Base-by-base conservation (phyloP, 2,329 filamentous ascomycete species). In the Calycina herbarum region DNA sequence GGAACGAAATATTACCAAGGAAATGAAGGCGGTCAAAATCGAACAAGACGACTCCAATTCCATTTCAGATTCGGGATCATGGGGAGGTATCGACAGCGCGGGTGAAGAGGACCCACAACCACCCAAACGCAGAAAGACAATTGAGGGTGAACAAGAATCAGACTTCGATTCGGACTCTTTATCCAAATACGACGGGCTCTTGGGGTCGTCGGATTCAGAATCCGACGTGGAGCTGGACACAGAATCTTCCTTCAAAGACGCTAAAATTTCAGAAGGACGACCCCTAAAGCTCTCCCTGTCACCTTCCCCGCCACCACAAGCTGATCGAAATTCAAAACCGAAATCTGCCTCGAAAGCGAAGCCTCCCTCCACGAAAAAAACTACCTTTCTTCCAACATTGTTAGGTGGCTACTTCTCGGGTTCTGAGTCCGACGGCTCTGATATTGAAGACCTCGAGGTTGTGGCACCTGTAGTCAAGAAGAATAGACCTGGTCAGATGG, bases 331-430 rank as follows among this genome's bases (percentile, higher is more conserved):
- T 66, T 57, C 51, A 8, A 56, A 20, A 29, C 4, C 66, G 42
- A 70, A 66, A 63, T 3, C 57, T 15, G 20, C 61, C 31, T 31
- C 69, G 2, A 58, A 59, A 15, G 66, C 70, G 60, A 51, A 65
- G 27, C 65, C 63, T 7, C 45, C 13, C 35, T 8, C 63, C n/a
- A 54, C 61, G n/a, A 66, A 66, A 13, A 66, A 66, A 8, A 86
- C 90, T 0, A 85, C 85, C 0, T 93, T 93, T 75, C 79, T 95
- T 1, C 92, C 92, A 0, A 87, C 88, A 1, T 84, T 95, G 17
- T 92, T 92, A 84, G 89, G 88, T 24, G 90, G 90, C 64, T 96
- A 94, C 78, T 85, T 92, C 72, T 93, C 90, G 1, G 91, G 90
- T 58, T 91, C 89, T 8, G 90, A 92, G 71, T 86, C 84, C 0